Base-by-base conservation (phyloP, 768 basidiomycete species). In the Tremella yokohamensis region DNA sequence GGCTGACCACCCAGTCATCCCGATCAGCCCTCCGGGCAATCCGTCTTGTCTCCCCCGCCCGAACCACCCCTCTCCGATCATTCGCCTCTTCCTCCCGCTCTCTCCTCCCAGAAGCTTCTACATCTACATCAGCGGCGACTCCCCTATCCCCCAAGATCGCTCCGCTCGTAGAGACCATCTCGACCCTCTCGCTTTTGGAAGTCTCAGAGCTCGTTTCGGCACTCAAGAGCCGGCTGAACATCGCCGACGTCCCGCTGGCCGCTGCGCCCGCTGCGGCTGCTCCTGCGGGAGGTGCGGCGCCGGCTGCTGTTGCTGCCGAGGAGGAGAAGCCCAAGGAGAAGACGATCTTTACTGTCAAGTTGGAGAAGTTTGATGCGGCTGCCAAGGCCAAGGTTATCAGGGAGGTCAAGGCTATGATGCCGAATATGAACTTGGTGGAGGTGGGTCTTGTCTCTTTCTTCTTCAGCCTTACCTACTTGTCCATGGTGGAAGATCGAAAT, bases 261-360 rank as follows among this genome's bases (percentile, higher is more conserved):
- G 81, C 88, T 34, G 84, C 89, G 12, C 79, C 87, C 0, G 71
- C 76, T 13, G 69, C 74, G 18, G 71, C 76, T 0, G 68, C 77
- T 12, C 72, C 70, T 18, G 69, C 72, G 12, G 22, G 22, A 4
- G 22, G 22, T 16, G 63, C 70, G 19, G 69, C 72, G 8, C 49
- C 68, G 24, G 81, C 85, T 16, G 79, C 84, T 8, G 79, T 84
- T 0, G 79, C 83, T 8, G 81, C 81, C 16, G 82, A 62, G 18
- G 85, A 85, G 86, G 90, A 91, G 77, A 96, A 93, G 73, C 92
- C 92, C 49, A 97, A 96, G 80, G 96, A 97, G 81, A 98, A 98
- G 85, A 96, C 92, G 16, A 83, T 93, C 34, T 99, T 99, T 80
- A 93, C 86, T 68, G 88, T 97, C 73, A 91, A 85, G 78, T 83